Base-by-base conservation (phyloP, 768 basidiomycete species). In the Kwoniella europaea region DNA sequence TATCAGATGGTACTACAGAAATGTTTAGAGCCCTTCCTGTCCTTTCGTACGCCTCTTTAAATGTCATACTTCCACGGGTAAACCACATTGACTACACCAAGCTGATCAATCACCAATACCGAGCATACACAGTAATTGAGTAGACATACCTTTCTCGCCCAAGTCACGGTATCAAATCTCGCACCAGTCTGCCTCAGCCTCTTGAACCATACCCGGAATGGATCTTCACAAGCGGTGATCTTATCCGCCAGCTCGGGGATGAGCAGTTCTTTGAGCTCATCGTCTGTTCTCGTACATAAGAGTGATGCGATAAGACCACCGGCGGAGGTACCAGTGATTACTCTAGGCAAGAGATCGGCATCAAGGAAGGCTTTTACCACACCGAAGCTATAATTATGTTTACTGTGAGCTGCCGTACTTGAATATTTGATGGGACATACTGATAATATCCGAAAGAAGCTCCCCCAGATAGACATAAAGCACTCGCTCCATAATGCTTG, bases 1-100 rank as follows among this genome's bases (percentile, higher is more conserved):
- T 88, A 82, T 94, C 92, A 44, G 91, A 91, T 5, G 93, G 94
- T 46, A 95, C 90, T 56, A 97, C 93, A 15, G 93, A 94, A 35
- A 98, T 90, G 80, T 98, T 98, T 42, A 99, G 86, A 29, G 96
- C 91, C 50, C 96, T 88, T 27, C 96, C 96, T 0, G 97, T 99
- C 75, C 91, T 87, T 78, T 93, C 85, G 77, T 96, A 98, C 1
- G 96, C 96, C 82, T 99, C 97, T 60, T 89, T 89, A 85, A 99
- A 99, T 1, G 96, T 98, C 88, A 92, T 89, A 1, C 92, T 94
- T 2, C 96, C 96, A 69, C 90, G 88, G 9, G 94, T 96, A 82
- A 96, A 98, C 85, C 93, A 99, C 13, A 89, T 86, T 63, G 91
- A 88, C 93, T 94, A 54, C 35, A 10, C 9, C 5, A 65, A 35